Evolutionary conservation across 2,329 filamentous ascomycete species (phyloP).

Genomic region (Phialophora expanda): DNA sequence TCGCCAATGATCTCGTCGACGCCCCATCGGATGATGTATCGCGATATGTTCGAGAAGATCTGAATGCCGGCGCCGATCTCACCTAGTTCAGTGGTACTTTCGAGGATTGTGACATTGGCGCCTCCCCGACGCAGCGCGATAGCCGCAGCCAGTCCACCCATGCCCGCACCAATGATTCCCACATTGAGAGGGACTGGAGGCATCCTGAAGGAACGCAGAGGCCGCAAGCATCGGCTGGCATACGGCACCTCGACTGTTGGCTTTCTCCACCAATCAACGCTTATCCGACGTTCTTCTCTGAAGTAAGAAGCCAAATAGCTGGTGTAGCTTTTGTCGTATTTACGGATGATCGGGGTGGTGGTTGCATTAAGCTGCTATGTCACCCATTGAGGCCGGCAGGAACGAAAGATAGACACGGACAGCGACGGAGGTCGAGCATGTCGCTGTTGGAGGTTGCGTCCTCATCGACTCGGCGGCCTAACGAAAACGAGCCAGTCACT

Average conservation of each 20-base stretch:
- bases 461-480: neutral
- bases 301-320: neutral
- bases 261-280: neutral
- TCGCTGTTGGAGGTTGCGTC: neutral
- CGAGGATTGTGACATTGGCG: constrained; percentile 39
- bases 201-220: constrained; percentile 2
- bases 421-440: neutral
- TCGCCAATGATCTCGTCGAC: constrained; percentile 49
- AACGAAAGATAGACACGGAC: neutral
- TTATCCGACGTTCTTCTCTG: neutral
- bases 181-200: constrained; percentile 32
- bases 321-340: neutral
- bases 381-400: neutral
- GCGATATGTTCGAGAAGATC: constrained; percentile 50
- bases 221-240: neutral
- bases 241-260: neutral
- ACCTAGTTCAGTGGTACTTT: constrained; percentile 23
- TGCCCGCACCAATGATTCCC: constrained; percentile 47
- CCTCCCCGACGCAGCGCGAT: constrained; percentile 50
- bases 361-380: neutral
- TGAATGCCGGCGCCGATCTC: constrained; percentile 48
- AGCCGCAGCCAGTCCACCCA: constrained; percentile 52
- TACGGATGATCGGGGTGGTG: neutral
- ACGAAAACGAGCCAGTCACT: neutral
- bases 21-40: constrained; percentile 49